Percentiles rank a stretch among this genome's conserved stretches.
Evolutionary conservation across 805 yeast species (phyloP).

Genomic region (Yarrowia sp.): DNA sequence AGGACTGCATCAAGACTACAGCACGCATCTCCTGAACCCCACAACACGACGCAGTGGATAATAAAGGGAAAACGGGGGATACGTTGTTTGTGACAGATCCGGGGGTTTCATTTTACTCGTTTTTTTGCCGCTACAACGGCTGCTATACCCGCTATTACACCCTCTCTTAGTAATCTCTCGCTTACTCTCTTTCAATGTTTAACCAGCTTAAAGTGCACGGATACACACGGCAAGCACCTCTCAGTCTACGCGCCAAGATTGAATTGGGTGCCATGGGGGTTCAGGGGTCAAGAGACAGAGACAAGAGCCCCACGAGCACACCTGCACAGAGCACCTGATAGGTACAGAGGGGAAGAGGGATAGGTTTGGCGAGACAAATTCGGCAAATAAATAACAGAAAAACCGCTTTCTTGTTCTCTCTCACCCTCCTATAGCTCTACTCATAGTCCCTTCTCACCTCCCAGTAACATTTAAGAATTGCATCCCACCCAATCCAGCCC

Average conservation of each 20-base stretch:
- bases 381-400: not conserved
- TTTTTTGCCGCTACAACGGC: too few relatives aligned
- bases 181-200: slow-evolving; percentile 20
- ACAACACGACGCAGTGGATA: slow-evolving; percentile 4
- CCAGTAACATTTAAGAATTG: not conserved
- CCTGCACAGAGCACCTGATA: too few relatives aligned
- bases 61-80: not conserved
- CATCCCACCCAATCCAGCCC: slow-evolving; percentile 32
- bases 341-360: too few relatives aligned
- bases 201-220: slow-evolving; percentile 25
- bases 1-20: slow-evolving; percentile 36
- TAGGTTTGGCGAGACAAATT: too few relatives aligned
- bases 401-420: not conserved
- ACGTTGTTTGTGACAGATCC: too few relatives aligned
- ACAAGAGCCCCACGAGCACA: slow-evolving; percentile 7
- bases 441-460: not conserved
- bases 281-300: slow-evolving; percentile 4
- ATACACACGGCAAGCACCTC: slow-evolving; percentile 35
- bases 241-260: slow-evolving; percentile 24
- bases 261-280: slow-evolving; percentile 13
- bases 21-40: slow-evolving; percentile 36
- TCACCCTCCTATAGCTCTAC: too few relatives aligned
- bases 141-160: too few relatives aligned
- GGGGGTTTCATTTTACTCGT: too few relatives aligned
- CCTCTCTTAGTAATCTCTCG: not conserved